A percentile compares a stretch with the other conserved stretches of the same genome.
These are phyloP conservation scores for Phlyctochytrium bullatum DNA, from an alignment of 192 early-diverging fungal species.

Conservation along the genomic window DNA sequence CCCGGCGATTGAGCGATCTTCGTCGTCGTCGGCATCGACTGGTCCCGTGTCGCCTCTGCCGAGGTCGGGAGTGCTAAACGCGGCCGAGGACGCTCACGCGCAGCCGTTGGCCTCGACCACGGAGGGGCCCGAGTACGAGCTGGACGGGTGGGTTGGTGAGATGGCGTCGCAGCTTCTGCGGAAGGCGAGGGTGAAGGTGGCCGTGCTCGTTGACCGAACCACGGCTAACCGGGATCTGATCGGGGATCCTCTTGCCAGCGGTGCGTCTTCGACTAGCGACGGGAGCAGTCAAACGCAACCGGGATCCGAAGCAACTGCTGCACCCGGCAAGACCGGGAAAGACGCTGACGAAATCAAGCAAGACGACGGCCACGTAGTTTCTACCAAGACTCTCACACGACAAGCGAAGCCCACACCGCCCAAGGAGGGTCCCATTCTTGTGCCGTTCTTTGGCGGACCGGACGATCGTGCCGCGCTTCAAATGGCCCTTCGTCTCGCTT, in stretches of 20 bases:
- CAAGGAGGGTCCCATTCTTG: background rate
- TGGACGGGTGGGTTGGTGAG: background rate
- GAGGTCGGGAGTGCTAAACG: background rate
- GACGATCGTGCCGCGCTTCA: background rate
- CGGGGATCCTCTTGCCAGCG: background rate
- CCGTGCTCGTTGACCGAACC: background rate
- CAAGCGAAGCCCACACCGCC: background rate
- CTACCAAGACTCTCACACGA: background rate
- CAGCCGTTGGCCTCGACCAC: background rate
- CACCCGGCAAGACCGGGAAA: background rate
- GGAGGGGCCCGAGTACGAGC: background rate
- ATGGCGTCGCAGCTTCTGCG: background rate
- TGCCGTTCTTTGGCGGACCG: constrained; percentile 7
- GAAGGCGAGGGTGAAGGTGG: constrained; percentile 3
- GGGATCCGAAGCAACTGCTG: no score
- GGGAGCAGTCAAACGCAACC: no score
- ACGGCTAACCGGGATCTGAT: background rate
- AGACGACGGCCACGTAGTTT: background rate
- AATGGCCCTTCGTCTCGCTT: background rate
- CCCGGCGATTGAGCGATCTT: no score
- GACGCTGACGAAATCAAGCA: background rate
- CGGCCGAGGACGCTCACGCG: background rate
- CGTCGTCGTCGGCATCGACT: background rate
- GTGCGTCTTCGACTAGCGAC: no score
- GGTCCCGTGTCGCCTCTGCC: background rate